A percentile compares a stretch with the other conserved stretches of the same genome.
Conservation (phyloP, 352 stramenopile genomes). For the Pythium pyrilobum region DNA sequence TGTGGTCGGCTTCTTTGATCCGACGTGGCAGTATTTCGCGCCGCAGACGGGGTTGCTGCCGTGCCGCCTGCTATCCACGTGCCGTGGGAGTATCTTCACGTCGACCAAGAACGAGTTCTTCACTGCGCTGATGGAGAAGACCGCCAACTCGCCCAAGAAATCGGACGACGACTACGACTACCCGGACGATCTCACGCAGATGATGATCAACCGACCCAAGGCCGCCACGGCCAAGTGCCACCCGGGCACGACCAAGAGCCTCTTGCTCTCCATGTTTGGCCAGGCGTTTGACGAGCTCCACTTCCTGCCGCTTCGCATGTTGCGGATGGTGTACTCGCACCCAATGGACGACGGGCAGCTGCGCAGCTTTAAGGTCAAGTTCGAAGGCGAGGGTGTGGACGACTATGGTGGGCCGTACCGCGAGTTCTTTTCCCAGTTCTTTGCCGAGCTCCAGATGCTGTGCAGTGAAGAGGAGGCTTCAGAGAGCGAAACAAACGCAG, state of each 20-base stretch:
- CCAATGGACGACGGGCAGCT: conserved; percentile 90
- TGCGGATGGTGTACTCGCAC: conserved; percentile 89
- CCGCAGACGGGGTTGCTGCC: conserved; percentile 23
- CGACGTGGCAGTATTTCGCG: conserved; percentile 73
- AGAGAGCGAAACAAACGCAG: conserved; percentile 2
- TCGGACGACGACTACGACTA: conserved; percentile 92
- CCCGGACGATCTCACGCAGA: conserved; percentile 79
- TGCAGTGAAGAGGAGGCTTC: conserved; percentile 1
- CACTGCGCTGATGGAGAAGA: conserved; percentile 62
- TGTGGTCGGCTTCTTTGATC: conserved; percentile 69
- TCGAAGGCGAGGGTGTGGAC: conserved; percentile 92
- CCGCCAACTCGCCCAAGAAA: conserved; percentile 66
- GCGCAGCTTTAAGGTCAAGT: conserved; percentile 93
- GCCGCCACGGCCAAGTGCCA: conserved; percentile 73
- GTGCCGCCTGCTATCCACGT: conserved; percentile 45
- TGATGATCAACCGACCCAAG: conserved; percentile 85
- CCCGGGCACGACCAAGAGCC: conserved; percentile 48
- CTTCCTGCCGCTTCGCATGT: conserved; percentile 59
- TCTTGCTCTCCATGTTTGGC: conserved; percentile 78
- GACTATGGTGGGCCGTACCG: conserved; percentile 93
- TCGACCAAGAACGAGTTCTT: conserved; percentile 81
- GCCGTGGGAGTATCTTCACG: conserved; percentile 68
- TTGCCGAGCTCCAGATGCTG: conserved; percentile 57
- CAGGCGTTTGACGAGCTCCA: conserved; percentile 86
- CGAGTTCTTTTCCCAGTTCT: conserved; percentile 90